Conservation (phyloP, 2,329 filamentous ascomycete genomes). For the Tolypocladium pustulatum region DNA sequence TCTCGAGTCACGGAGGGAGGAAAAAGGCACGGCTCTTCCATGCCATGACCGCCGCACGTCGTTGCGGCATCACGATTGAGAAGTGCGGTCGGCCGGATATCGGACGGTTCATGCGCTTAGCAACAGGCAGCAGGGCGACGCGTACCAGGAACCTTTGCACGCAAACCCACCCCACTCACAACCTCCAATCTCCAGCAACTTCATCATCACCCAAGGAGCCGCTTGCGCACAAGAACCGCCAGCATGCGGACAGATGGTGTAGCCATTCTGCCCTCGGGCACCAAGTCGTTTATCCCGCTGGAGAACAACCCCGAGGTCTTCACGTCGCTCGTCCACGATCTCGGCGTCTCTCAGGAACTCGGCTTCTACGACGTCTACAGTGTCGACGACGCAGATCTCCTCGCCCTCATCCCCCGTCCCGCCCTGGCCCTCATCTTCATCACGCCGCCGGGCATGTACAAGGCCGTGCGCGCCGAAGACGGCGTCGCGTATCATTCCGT, state of each 20-base stretch:
- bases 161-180: background rate
- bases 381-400: constrained; percentile 66
- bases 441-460: constrained; percentile 49
- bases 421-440: constrained; percentile 70
- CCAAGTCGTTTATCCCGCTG: constrained; percentile 27
- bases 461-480: constrained; percentile 25
- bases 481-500: constrained; percentile 14
- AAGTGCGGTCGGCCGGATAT: background rate
- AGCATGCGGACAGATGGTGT: constrained; percentile 20
- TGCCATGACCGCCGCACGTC: too few relatives aligned
- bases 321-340: constrained; percentile 56
- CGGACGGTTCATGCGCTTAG: background rate
- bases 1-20: too few relatives aligned
- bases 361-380: constrained; percentile 76
- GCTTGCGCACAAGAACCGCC: background rate
- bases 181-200: background rate
- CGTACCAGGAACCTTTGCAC: background rate
- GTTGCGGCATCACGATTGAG: background rate
- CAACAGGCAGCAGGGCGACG: background rate
- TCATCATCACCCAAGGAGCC: background rate
- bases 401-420: constrained; percentile 62
- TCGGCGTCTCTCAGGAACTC: constrained; percentile 58
- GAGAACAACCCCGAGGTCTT: constrained; percentile 69
- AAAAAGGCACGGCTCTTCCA: background rate
- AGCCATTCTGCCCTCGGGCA: constrained; percentile 15